Evolutionary conservation across 106 monocot species (phyloP), one percentile per base, ranked within the genome.

Genomic region (Allium cepa): DNA sequence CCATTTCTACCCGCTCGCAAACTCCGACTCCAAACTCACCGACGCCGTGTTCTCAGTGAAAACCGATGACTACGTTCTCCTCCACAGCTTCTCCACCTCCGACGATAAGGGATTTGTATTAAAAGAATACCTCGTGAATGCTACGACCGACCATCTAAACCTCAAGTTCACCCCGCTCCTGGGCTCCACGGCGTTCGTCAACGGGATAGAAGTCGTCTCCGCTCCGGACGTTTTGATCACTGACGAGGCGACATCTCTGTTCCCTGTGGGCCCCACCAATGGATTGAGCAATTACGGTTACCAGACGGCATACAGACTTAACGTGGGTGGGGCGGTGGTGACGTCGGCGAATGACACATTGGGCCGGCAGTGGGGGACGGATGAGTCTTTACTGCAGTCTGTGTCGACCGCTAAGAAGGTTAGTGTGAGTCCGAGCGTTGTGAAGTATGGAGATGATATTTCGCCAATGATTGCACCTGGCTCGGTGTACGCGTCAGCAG

Each of bases 161-260:
- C 48, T 94, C 60, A 59, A 66, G 22, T 90, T 94, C 79, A 46
- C 66, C 48, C 94, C 94, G 18, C 65, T 79, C 15, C 68, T 70
- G 16, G 70, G 73, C 67, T 94, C 94, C 17, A 71, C 67, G 11
- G 94, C 94, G 3, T 94, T 85, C 79, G 69, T 94, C 79, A 94
- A 94, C 75, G 94, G 50, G 75, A 83, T 94, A 8, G 94, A 94
- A 77, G 72, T 94, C 8, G 82, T 94, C 56, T 85, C 90, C 14
- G 94, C 87, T 1, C 94, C 94, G 4, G 74, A 79, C 17, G 11
- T 53, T 11, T 72, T 94, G 57, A 47, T 94, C 61, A 7, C 80
- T 10, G 82, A 90, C 55, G 10, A 63, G 8, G 90, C 82, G 12
- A 52, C 75, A 62, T 49, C 58, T 8, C 71, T 90, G 45, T 70